Base-by-base conservation (phyloP, 2,329 filamentous ascomycete species). In the Aspergillus intermedius region DNA sequence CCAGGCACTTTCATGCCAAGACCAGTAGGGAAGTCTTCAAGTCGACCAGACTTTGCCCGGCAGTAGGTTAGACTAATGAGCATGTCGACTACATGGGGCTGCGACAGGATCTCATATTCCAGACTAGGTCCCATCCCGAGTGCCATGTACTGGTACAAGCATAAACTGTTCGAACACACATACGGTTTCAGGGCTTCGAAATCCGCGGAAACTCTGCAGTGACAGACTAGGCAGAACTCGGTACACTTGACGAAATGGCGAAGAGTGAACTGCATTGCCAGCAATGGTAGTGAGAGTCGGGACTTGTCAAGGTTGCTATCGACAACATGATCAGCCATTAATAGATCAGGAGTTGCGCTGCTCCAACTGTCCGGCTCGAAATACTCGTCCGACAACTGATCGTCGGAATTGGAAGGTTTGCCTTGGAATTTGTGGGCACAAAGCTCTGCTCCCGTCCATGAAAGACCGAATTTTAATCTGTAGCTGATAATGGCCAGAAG, bases 181-280 rank as follows among this genome's bases (percentile, higher is more conserved):
- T 86, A 88, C 2, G 73, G 74, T 50, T 74, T 75, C 25, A 76
- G 48, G 1, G 73, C 70, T 54, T 75, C 72, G 34, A 91, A 83
- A 0, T 80, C 78, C 2, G 76, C 76, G 1, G 79, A 67, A 32
- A 88, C 77, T 55, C 78, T 84, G 55, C 79, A 79, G 65, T 94
- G 87, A 60, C 91, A 96, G 21, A 91, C 83, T 47, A 95, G 77
- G 65, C 91, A 96, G 65, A 91, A 95, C 47, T 93, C 83, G 0
- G 87, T 89, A 64, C 88, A 95, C 50, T 82, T 83, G 6, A 87
- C 79, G 51, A 95, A 82, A 59, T 90, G 87, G 1, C 84, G 82
- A 22, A 95, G 73, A 0, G 83, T 77, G 56, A 91, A 93, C 55
- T 94, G 86, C 77, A 88, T 87, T 1, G 74, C 75, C 2, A 81